Evolutionary conservation across 2,329 filamentous ascomycete genomes (phyloP).

Genomic region (Pyrenochaeta sp.): DNA sequence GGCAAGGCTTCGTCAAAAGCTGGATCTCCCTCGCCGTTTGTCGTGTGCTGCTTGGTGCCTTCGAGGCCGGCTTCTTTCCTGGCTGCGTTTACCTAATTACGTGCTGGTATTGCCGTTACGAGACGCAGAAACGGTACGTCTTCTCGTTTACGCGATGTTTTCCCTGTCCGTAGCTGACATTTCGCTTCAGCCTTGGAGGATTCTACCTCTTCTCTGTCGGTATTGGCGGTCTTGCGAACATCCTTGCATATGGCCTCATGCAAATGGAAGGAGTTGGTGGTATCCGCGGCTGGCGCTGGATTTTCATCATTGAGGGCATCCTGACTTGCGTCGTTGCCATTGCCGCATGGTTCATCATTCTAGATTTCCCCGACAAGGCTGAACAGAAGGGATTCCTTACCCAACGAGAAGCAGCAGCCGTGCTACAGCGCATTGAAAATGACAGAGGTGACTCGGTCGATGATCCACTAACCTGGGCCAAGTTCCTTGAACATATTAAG

Average conservation of each 20-base stretch:
- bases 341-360: conserved; percentile 34
- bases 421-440: conserved; percentile 32
- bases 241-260: conserved; percentile 39
- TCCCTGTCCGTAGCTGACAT: not conserved
- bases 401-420: conserved; percentile 19
- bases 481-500: conserved; percentile 25
- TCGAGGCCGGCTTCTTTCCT: conserved; percentile 38
- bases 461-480: conserved; percentile 29
- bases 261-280: conserved; percentile 36
- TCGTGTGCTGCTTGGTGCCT: conserved; percentile 30
- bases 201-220: conserved; percentile 38
- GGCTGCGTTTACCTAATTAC: conserved; percentile 41
- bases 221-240: conserved; percentile 36
- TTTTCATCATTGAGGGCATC: conserved; percentile 40
- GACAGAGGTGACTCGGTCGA: conserved; percentile 35
- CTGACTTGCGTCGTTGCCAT: conserved; percentile 37
- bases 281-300: conserved; percentile 39
- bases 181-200: conserved; percentile 18
- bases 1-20: conserved; percentile 32
- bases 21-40: conserved; percentile 33
- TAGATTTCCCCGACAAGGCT: conserved; percentile 40
- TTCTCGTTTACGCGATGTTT: too few relatives aligned
- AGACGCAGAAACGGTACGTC: conserved; percentile 32
- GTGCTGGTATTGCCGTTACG: conserved; percentile 37
- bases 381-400: conserved; percentile 32